Base-by-base conservation (phyloP, 306 rosid genomes). In the Quercus gilva region DNA sequence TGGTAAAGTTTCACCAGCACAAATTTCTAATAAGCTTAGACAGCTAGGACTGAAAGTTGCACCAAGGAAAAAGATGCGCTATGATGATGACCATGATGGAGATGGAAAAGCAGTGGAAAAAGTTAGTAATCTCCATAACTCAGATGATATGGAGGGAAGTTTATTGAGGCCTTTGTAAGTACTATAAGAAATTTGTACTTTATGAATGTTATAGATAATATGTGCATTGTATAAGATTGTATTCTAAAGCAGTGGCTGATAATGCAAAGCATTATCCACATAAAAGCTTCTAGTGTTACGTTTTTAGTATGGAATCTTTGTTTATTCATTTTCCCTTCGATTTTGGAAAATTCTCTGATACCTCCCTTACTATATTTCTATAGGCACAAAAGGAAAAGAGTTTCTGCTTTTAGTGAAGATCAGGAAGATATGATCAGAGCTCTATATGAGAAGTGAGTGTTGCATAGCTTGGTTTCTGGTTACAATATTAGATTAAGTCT, bases 361-460 rank as follows among this genome's bases (percentile, higher is more conserved):
- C 52, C 28, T 60, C 53, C 57, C 31, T 74, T 69, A 71, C 78
- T 64, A 56, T 71, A n/a, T 53, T 59, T 80, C 81, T 57, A 51
- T 70, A 94, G 98, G 88, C 79, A 76, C 75, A 79, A 85, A 78
- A 86, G 92, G 87, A 92, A 90, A 83, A 88, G 97, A 83, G 84
- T 90, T 3, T 76, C 21, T 55, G 92, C 92, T 76, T 88, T 92
- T 80, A 86, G 74, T 84, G 90, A 92, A 86, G 99, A 86, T 61
- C 89, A 91, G 79, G 99, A 92, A 81, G 86, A 89, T 65, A 82
- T 9, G 76, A 92, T 94, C 73, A 87, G 89, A 85, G 71, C 80
- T 85, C 86, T 94, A 33, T 92, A 88, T 80, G 94, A 91, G 86
- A 93, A 88, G 98, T 94, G 78, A 92, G 97, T 88, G 76, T 71